Percentiles rank a stretch among this genome's conserved stretches.
Evolutionary conservation across 2,329 filamentous ascomycete genomes (phyloP).

Genomic region (Paracorniculantispora psalliotae): DNA sequence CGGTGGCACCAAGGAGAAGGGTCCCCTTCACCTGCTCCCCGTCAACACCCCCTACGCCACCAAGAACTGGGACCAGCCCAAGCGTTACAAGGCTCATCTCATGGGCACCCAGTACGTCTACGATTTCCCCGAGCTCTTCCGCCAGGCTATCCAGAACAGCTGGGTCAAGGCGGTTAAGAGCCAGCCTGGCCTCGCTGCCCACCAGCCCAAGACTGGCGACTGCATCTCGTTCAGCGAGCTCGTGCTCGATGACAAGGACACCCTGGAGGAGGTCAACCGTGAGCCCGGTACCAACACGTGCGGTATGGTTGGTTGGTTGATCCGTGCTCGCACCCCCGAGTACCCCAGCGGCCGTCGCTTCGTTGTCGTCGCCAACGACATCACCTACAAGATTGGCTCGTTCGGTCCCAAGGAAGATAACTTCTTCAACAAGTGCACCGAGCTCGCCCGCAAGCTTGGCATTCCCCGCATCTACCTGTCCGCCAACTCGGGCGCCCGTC

Average conservation of each 20-base stretch:
- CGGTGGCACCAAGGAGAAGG: conserved; percentile 89
- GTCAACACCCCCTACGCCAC: conserved; percentile 92
- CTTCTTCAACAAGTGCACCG: conserved; percentile 99
- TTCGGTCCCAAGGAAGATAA: conserved; percentile 95
- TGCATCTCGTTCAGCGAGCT: conserved; percentile 94
- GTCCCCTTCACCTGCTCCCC: conserved; percentile 87
- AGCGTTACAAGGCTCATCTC: conserved; percentile 97
- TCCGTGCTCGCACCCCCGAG: conserved; percentile 90
- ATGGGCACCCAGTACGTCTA: conserved; percentile 99
- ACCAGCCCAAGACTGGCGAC: conserved; percentile 79
- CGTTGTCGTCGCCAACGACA: conserved; percentile 97
- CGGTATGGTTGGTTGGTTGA: conserved; percentile 98
- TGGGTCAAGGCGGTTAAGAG: conserved; percentile 75
- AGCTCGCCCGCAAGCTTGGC: conserved; percentile 86
- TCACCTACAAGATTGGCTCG: conserved; percentile 97
- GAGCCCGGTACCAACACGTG: conserved; percentile 93
- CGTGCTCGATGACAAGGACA: conserved; percentile 90
- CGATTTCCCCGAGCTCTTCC: conserved; percentile 98
- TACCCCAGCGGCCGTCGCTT: conserved; percentile 90
- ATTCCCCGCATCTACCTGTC: conserved; percentile 97
- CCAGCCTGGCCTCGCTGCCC: conserved; percentile 68
- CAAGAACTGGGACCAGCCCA: conserved; percentile 97
- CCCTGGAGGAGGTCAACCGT: conserved; percentile 84
- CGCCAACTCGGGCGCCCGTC: conserved; percentile 96
- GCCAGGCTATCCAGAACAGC: conserved; percentile 93